phyloP scores from a whole-genome alignment of 257 asterid genomes.

The Handroanthus guayacan region DNA sequence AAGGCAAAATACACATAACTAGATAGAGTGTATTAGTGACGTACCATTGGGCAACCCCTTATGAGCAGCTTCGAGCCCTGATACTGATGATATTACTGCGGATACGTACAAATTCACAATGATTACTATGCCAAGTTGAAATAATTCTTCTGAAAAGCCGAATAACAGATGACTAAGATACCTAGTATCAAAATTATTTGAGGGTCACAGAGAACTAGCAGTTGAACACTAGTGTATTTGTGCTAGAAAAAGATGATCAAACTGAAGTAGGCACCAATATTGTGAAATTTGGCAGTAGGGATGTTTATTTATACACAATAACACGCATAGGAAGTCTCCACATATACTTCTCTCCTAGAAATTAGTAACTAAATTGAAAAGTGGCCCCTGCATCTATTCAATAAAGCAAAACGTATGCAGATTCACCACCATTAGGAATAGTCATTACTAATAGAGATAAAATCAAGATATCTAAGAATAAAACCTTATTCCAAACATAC shows the following conservation, averaged over 20 bases:
- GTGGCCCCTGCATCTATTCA: neutral
- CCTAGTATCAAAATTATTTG: slow-evolving; percentile 15
- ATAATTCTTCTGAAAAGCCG: neutral
- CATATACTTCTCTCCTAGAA: neutral
- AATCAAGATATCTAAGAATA: slow-evolving; percentile 18
- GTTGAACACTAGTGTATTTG: neutral
- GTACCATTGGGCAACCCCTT: slow-evolving; percentile 49
- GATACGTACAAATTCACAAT: slow-evolving; percentile 12
- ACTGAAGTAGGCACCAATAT: slow-evolving; percentile 12
- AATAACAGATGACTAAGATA: neutral
- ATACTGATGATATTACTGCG: slow-evolving; percentile 65
- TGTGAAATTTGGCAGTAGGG: neutral
- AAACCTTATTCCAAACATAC: slow-evolving; percentile 43
- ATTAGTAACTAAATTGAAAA: neutral
- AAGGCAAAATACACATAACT: slow-evolving; percentile 25
- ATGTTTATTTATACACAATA: neutral
- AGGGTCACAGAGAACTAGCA: slow-evolving; percentile 19
- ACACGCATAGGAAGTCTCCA: neutral
- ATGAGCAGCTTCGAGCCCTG: slow-evolving; percentile 59
- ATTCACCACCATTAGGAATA: neutral
- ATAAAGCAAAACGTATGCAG: neutral
- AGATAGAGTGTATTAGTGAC: neutral
- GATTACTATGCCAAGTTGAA: slow-evolving; percentile 3
- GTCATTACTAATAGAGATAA: slow-evolving; percentile 12
- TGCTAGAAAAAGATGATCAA: slow-evolving; percentile 25